A percentile compares a stretch with the other conserved stretches of the same genome.
phyloP scores from a whole-genome alignment of 352 stramenopile genomes.

The Phytophthora chlamydospora region DNA sequence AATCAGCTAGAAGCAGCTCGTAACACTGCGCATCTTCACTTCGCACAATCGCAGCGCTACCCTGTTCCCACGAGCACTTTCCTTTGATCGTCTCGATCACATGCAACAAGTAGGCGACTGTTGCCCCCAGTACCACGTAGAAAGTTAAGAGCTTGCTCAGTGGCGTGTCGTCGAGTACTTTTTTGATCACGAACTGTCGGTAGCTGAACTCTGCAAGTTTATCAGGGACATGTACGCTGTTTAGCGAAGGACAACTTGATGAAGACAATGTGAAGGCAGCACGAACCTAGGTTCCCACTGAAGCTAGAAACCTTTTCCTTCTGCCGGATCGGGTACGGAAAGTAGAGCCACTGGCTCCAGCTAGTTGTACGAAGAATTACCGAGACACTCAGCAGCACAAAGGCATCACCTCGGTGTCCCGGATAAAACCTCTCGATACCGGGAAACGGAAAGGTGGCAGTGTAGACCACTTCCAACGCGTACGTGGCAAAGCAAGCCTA shows the following conservation, averaged over 20 bases:
- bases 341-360: conserved; percentile 66
- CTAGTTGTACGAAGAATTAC: conserved; percentile 50
- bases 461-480: conserved; percentile 44
- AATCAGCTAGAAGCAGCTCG: conserved; percentile 37
- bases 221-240: not conserved
- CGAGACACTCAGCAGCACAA: conserved; percentile 54
- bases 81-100: conserved; percentile 58
- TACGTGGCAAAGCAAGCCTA: conserved; percentile 24
- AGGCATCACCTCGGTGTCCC: conserved; percentile 24
- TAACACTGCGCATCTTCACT: conserved; percentile 43
- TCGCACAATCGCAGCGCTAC: not conserved
- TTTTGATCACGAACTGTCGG: conserved; percentile 74
- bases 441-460: conserved; percentile 57
- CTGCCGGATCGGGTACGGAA: conserved; percentile 71
- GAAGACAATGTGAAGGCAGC: not conserved
- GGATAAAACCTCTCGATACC: conserved; percentile 46
- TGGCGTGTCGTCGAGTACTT: conserved; percentile 65
- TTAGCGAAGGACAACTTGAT: not conserved
- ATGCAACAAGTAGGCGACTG: conserved; percentile 52
- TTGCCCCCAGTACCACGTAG: conserved; percentile 23
- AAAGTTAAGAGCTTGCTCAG: conserved; percentile 49
- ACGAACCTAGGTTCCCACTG: conserved; percentile 56
- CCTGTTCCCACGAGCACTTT: conserved; percentile 32
- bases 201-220: conserved; percentile 62
- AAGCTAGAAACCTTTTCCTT: conserved; percentile 71